Evolutionary conservation across 768 basidiomycete genomes (phyloP).

Genomic region (Nidularia pulvinata): DNA sequence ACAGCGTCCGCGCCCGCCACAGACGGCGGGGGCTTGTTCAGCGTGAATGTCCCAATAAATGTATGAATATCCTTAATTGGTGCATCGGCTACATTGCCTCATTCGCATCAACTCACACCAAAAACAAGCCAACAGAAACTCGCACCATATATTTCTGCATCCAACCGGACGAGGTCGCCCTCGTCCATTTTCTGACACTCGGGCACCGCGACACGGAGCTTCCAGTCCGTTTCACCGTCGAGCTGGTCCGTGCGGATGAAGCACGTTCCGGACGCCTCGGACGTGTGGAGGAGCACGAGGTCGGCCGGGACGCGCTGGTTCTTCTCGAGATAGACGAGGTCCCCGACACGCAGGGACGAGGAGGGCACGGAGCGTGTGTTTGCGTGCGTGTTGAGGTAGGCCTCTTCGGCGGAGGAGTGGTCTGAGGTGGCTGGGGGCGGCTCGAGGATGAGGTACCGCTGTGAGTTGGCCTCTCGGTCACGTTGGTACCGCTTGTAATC

Average conservation of each 20-base stretch:
- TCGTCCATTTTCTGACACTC: slow-evolving; percentile 75
- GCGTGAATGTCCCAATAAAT: slow-evolving; percentile 91
- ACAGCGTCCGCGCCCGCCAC: slow-evolving; percentile 24
- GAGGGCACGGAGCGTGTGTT: slow-evolving; percentile 82
- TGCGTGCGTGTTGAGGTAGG: slow-evolving; percentile 43
- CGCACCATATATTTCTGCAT: slow-evolving; percentile 91
- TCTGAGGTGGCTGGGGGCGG: slow-evolving; percentile 34
- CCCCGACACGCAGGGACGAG: slow-evolving; percentile 86
- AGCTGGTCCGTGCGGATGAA: slow-evolving; percentile 98
- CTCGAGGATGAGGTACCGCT: slow-evolving; percentile 84
- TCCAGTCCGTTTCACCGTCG: slow-evolving; percentile 99
- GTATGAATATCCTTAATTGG: slow-evolving; percentile 97
- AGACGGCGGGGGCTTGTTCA: slow-evolving; percentile 45
- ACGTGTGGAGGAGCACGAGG: slow-evolving; percentile 85
- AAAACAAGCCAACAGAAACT: background rate
- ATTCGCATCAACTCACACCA: slow-evolving; percentile 9
- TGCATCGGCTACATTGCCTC: slow-evolving; percentile 67
- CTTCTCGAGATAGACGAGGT: slow-evolving; percentile 91
- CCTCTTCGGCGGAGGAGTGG: slow-evolving; percentile 33
- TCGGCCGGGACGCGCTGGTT: slow-evolving; percentile 98
- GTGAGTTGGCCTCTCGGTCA: slow-evolving; percentile 94
- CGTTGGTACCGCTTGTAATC: slow-evolving; percentile 94
- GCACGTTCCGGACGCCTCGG: slow-evolving; percentile 89
- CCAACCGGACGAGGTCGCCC: slow-evolving; percentile 56
- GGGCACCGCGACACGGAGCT: slow-evolving; percentile 87